Conservation (phyloP, 2,329 filamentous ascomycete species). For the Claviceps capensis region DNA sequence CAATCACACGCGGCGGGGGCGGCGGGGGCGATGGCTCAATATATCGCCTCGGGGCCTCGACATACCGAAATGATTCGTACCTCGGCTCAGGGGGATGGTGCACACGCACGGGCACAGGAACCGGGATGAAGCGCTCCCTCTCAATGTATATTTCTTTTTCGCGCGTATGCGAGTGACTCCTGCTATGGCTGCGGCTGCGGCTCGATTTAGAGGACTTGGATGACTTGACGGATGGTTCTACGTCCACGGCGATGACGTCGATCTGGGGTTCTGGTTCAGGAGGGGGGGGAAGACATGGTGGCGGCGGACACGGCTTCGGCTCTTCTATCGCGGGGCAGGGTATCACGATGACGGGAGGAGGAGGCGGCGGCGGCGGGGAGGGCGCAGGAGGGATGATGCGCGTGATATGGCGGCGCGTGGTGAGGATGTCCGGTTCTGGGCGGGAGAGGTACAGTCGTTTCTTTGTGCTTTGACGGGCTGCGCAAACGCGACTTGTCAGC, state of each 20-base stretch:
- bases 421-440: constrained; percentile 24
- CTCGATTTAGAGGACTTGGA: constrained; percentile 5
- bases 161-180: constrained; percentile 11
- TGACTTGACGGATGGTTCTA: constrained; percentile 16
- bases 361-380: constrained; percentile 15
- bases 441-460: constrained; percentile 30
- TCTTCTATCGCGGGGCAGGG: constrained; percentile 8
- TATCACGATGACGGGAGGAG: constrained; percentile 1
- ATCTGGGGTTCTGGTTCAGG: constrained; percentile 17
- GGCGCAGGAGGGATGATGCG: constrained; percentile 23
- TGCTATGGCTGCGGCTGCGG: constrained; percentile 15
- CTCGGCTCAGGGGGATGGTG: constrained; percentile 18
- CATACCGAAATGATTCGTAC: constrained; percentile 38
- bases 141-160: constrained; percentile 38
- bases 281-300: constrained; percentile 7
- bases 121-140: constrained; percentile 33
- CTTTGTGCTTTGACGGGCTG: constrained; percentile 17
- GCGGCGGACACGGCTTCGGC: neutral
- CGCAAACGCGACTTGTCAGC: neutral
- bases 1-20: constrained; percentile 18
- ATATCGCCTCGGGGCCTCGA: constrained; percentile 31
- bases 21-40: constrained; percentile 13
- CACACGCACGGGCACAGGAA: constrained; percentile 27
- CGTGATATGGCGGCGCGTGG: constrained; percentile 23
- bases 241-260: constrained; percentile 26